A percentile compares a stretch with the other conserved stretches of the same genome.
phyloP scores from a whole-genome alignment of 495 filamentous ascomycete species.

The Achaetomiella virescens region DNA sequence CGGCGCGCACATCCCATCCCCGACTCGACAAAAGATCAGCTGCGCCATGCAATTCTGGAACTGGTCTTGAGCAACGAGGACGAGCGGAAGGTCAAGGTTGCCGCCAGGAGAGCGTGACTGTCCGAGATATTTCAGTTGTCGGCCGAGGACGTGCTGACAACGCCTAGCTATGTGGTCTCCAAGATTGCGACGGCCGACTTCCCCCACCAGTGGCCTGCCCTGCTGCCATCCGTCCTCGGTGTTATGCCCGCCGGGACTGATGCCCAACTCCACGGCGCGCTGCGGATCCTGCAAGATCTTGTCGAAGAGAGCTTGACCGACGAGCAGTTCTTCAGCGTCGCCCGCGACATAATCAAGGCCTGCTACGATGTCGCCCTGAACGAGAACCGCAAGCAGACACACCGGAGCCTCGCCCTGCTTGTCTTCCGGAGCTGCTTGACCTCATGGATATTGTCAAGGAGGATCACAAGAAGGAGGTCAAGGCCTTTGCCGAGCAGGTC shows the following conservation, averaged over 20 bases:
- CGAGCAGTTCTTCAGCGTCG: slow-evolving; percentile 86
- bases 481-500: slow-evolving; percentile 79
- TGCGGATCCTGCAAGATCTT: slow-evolving; percentile 81
- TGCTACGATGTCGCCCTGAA: slow-evolving; percentile 78
- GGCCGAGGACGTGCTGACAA: neutral
- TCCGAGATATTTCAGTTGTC: neutral
- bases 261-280: slow-evolving; percentile 75
- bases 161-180: slow-evolving; percentile 70
- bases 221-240: slow-evolving; percentile 73
- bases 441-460: slow-evolving; percentile 94
- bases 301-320: slow-evolving; percentile 91
- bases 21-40: slow-evolving; percentile 64
- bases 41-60: slow-evolving; percentile 63
- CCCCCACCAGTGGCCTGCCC: slow-evolving; percentile 83
- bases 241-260: slow-evolving; percentile 67
- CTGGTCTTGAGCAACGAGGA: slow-evolving; percentile 69
- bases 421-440: slow-evolving; percentile 85
- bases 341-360: slow-evolving; percentile 71
- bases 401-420: slow-evolving; percentile 76
- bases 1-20: slow-evolving; percentile 54
- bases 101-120: slow-evolving; percentile 52
- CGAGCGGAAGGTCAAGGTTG: slow-evolving; percentile 77
- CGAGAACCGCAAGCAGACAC: slow-evolving; percentile 60
- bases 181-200: slow-evolving; percentile 94
- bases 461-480: slow-evolving; percentile 76